These are phyloP conservation scores for Erodium moschatum DNA, from an alignment of 441 rosid genomes.

Conservation along the genomic window DNA sequence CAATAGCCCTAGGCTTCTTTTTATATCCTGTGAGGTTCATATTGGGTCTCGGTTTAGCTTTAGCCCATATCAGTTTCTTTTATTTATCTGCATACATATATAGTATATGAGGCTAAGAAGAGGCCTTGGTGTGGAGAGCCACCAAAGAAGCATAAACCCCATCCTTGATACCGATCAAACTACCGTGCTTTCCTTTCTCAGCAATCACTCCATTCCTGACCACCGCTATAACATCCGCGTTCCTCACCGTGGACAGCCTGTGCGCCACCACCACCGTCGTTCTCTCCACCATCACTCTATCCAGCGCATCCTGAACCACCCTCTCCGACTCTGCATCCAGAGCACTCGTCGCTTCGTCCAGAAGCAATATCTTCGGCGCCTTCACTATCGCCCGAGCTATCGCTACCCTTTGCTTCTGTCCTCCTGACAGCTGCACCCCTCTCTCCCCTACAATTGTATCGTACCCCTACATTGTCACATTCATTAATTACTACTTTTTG, in stretches of 20 bases:
- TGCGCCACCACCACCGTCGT: slow-evolving; percentile 68
- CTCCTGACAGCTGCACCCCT: slow-evolving; percentile 61
- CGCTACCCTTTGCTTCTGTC: slow-evolving; percentile 72
- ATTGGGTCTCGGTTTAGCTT: no score
- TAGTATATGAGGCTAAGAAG: neutral
- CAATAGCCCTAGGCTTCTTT: no score
- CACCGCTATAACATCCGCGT: slow-evolving; percentile 53
- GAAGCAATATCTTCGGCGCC: slow-evolving; percentile 43
- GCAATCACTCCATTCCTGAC: slow-evolving; percentile 52
- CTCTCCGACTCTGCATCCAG: slow-evolving; percentile 59
- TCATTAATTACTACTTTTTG: no score
- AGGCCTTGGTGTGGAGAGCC: slow-evolving; percentile 31
- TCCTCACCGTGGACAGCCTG: slow-evolving; percentile 46
- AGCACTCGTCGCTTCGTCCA: slow-evolving; percentile 71
- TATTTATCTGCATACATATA: no score
- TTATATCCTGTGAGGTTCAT: no score
- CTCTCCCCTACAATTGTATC: slow-evolving; percentile 59
- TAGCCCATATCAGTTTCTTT: no score
- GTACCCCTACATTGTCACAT: slow-evolving; percentile 48
- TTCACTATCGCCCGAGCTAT: slow-evolving; percentile 63
- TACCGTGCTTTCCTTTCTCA: slow-evolving; percentile 59
- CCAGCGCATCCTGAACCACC: slow-evolving; percentile 61
- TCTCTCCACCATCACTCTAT: slow-evolving; percentile 40
- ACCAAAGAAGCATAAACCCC: slow-evolving; percentile 59
- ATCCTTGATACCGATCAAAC: slow-evolving; percentile 33